Percentiles rank a stretch among this genome's conserved stretches.
Evolutionary conservation across 2,329 filamentous ascomycete genomes (phyloP).

Genomic region (Coleophoma cylindrospora): DNA sequence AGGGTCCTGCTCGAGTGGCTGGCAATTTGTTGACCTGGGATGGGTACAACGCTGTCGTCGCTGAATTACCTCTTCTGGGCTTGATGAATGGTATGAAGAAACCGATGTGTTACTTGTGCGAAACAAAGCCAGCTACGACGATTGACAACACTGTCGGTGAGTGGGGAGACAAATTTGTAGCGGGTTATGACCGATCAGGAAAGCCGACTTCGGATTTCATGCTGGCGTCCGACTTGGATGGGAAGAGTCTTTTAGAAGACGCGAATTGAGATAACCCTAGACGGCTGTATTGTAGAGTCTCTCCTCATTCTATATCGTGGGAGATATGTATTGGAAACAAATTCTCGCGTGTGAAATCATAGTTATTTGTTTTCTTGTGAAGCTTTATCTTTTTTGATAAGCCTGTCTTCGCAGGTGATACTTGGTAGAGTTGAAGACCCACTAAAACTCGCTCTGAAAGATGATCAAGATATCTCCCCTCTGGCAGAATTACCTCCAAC

Average conservation of each 20-base stretch:
- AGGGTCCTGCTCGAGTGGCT: constrained; percentile 20
- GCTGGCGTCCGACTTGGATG: constrained; percentile 11
- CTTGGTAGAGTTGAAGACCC: no score
- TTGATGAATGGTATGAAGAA: constrained; percentile 27
- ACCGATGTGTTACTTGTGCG: constrained; percentile 28
- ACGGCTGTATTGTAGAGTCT: no score
- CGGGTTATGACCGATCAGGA: constrained; percentile 26
- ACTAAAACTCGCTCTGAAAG: no score
- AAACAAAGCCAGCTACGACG: constrained; percentile 29
- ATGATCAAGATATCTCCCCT: no score
- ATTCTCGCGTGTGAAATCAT: no score
- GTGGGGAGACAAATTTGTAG: constrained; percentile 29
- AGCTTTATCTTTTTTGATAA: no score
- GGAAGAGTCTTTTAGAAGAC: background rate
- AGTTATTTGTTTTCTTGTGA: no score
- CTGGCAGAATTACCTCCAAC: no score
- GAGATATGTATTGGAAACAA: no score
- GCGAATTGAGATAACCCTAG: no score
- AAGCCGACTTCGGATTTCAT: constrained; percentile 23
- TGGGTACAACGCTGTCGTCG: constrained; percentile 25
- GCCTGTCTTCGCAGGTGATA: no score
- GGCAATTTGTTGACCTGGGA: constrained; percentile 21
- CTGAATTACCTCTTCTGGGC: constrained; percentile 27
- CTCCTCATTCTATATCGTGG: no score
- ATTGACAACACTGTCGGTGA: constrained; percentile 29